phyloP scores from a whole-genome alignment of 176 grass and related monocot genomes.

The Calamus simplicifolius region DNA sequence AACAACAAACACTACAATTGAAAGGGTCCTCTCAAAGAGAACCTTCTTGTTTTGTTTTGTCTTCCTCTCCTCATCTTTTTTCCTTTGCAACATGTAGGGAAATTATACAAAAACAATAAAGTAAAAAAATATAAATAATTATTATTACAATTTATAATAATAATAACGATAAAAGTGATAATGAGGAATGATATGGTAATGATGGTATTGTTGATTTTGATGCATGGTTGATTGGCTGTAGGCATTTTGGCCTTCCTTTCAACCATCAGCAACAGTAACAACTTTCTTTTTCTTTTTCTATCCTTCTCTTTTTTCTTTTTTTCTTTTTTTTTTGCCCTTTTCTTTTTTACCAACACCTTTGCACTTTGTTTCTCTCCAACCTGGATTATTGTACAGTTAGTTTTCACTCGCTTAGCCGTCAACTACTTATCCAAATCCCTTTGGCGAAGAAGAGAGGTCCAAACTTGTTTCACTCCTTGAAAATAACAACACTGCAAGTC shows the following conservation, averaged over 20 bases:
- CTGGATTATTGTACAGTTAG: conserved; percentile 5
- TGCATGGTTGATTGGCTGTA: conserved; percentile 20
- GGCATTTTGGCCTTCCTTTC: conserved; percentile 23
- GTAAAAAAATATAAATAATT: conserved; percentile 2
- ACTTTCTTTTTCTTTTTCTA: conserved; percentile 27
- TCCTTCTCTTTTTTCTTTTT: conserved; percentile 13
- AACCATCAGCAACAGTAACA: conserved; percentile 24
- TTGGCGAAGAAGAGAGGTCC: conserved; percentile 33
- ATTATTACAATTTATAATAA: conserved; percentile 19
- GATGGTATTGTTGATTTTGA: conserved; percentile 28
- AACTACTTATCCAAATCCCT: conserved; percentile 27
- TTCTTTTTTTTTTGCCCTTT: conserved; percentile 14
- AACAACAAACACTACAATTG: not conserved
- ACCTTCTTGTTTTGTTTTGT: not conserved
- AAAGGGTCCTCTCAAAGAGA: not conserved
- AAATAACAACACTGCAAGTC: conserved; percentile 9
- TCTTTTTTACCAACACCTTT: conserved; percentile 28
- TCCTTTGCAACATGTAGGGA: not conserved
- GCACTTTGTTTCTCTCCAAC: conserved; percentile 28
- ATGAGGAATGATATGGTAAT: not conserved
- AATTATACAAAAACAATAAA: conserved; percentile 19
- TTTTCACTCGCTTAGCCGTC: conserved; percentile 6
- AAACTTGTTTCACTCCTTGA: conserved; percentile 18
- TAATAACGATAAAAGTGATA: conserved; percentile 11
- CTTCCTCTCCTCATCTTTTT: not conserved